Evolutionary conservation across 768 basidiomycete species (phyloP), one percentile per base, ranked within the genome.

Genomic region (Mycena crocata): DNA sequence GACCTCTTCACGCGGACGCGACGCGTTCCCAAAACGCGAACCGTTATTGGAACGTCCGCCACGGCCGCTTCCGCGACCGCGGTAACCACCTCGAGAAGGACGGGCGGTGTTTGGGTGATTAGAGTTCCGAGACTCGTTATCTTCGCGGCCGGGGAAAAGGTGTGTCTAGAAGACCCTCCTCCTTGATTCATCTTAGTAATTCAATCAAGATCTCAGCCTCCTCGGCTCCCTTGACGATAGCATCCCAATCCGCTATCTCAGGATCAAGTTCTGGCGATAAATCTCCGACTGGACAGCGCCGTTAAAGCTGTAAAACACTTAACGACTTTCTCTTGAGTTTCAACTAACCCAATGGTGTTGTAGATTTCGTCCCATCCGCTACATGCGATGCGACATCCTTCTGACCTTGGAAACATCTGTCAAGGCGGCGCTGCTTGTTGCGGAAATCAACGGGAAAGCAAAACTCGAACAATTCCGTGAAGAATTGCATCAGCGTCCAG

Each of bases 391-490:
- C 46, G 0, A 79, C 70, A 0, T 52, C 69, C 8, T 48, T 42
- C 10, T 34, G 10, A 17, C 56, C 32, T 23, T 65, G 64, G 34
- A 21, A 30, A 21, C 40, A 50, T 19, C 31, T 39, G 14, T 50
- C 34, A 3, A 60, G 23, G 6, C 32, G 14, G 9, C 58, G 24
- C 23, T 49, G 49, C 19, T 46, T 51, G n/a, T 37, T 37, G 37
- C 6, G 21, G 59, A n/a, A 81, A 37, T 78, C 69, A 0, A 72
- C 46, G 0, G 79, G 80, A 67, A 82, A 82, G 26, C 80, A 80
- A 31, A 78, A 78, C 30, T 81, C 71, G 55, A 79, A 81, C 9
- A 82, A 21, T 32, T 71, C 75, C 1, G 60, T 34, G 56, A 80
- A 80, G 63, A 82, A 81, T 0, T 72, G 24, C 10, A 67, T 31